Evolutionary conservation across 78 protist genomes (phyloP), one percentile per base, ranked within the genome.

Genomic region (Guillardia theta): DNA sequence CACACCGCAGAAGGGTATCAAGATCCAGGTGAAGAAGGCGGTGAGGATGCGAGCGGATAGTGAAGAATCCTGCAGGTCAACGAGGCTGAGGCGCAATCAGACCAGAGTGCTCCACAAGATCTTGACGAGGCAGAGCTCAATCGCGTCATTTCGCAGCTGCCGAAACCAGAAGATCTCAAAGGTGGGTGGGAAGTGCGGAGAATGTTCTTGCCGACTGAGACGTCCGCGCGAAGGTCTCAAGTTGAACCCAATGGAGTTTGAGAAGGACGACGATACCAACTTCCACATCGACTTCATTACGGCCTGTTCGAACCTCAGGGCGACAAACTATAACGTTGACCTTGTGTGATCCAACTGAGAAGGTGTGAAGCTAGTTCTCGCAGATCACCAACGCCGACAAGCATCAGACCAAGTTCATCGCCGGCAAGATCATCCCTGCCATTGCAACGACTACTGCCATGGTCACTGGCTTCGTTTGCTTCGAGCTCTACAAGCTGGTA

Each of bases 381-480:
- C n/a, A 37, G 41, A 99, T 99, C 96, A 94, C 95, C 9, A 58
- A 58, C 15, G 83, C 83, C 6, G 83, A 43, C 48, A 44, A 30
- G 48, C 90, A 78, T 48, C 50, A 37, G 33, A 78, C 92, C 43
- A 44, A 44, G 92, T 62, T 87, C 64, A 87, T 47, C 4, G 64
- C 92, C 45, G 92, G 99, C 83, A 95, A 96, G 96, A 99, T 99
- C 97, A 99, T 99, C 94, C 99, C 99, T 8, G 99, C 99, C 43
- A 97, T 99, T 64, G 99, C 99, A 47, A 99, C 99, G 19, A 99
- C 99, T 44, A 99, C 99, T 15, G 99, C 99, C n/a, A 33, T 78
- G 90, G 90, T 99, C 33, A 92, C 98, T 45, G 99, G 99, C 15
- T 95, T 98, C n/a, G 99, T 96, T 21, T 88, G 95, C 96, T 53